Percentiles rank a stretch among this genome's conserved stretches.
phyloP scores from a whole-genome alignment of 169 alveolate species.

The Ichthyophthirius multifiliis region DNA sequence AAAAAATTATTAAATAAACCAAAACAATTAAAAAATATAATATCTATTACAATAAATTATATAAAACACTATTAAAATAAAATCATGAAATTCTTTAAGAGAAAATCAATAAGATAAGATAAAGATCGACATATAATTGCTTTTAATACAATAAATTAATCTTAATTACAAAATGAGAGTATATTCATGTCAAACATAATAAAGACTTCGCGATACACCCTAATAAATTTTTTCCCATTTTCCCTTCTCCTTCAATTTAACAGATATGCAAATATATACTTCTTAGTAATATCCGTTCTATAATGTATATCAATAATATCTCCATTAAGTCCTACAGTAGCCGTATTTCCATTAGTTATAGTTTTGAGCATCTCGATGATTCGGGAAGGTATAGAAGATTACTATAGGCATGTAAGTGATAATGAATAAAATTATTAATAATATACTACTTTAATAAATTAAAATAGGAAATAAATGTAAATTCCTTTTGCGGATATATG shows the following conservation, averaged over 20 bases:
- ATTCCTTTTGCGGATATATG: conserved; percentile 52
- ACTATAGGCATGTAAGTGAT: conserved; percentile 75
- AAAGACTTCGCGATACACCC: conserved; percentile 62
- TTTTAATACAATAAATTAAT: no score
- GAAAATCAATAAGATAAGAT: no score
- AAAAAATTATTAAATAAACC: no score
- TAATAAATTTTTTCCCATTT: conserved; percentile 72
- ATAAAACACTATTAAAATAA: no score
- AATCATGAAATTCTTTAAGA: no score
- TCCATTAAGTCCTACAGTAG: conserved; percentile 81
- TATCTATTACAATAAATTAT: no score
- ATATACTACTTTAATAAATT: conserved; percentile 41
- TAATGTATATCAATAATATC: conserved; percentile 79
- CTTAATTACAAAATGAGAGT: no score
- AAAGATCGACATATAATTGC: no score
- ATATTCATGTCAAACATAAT: conserved; percentile 44
- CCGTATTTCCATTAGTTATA: conserved; percentile 84
- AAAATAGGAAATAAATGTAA: conserved; percentile 26
- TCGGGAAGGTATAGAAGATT: conserved; percentile 88
- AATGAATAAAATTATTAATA: conserved; percentile 58
- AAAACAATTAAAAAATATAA: no score
- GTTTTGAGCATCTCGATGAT: conserved; percentile 82
- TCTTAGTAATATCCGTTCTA: conserved; percentile 82
- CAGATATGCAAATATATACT: conserved; percentile 83
- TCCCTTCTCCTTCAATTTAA: conserved; percentile 63